Evolutionary conservation across 306 rosid genomes (phyloP).

Genomic region (Quercus bicolor): DNA sequence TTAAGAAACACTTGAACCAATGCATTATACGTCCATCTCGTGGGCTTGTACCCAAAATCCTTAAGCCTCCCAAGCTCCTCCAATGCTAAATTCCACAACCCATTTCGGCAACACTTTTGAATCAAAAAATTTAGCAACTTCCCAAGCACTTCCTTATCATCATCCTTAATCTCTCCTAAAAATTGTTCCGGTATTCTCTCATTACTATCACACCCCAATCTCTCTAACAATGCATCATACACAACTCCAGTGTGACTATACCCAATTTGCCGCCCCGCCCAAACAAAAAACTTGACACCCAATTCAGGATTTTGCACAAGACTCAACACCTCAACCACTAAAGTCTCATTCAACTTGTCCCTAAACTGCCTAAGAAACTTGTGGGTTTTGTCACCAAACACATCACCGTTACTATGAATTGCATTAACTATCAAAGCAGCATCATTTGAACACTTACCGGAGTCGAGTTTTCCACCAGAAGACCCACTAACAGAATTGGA

Average conservation of each 20-base stretch:
- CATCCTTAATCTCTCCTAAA: constrained; percentile 46
- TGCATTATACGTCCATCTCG: constrained; percentile 55
- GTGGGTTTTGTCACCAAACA: constrained; percentile 42
- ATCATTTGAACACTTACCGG: constrained; percentile 30
- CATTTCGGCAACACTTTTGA: constrained; percentile 67
- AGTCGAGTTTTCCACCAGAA: constrained; percentile 7
- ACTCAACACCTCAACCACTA: constrained; percentile 57
- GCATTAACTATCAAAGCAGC: constrained; percentile 41
- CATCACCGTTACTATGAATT: constrained; percentile 28
- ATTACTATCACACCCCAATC: constrained; percentile 22
- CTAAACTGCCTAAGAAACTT: constrained; percentile 62
- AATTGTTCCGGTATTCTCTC: constrained; percentile 44
- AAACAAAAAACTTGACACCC: constrained; percentile 60
- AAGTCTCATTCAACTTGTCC: constrained; percentile 34
- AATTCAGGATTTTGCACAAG: constrained; percentile 36
- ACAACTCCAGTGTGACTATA: constrained; percentile 50
- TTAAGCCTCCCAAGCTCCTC: constrained; percentile 87
- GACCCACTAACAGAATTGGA: constrained; percentile 23
- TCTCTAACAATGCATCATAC: constrained; percentile 49
- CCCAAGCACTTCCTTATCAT: constrained; percentile 51
- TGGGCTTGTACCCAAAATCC: constrained; percentile 70
- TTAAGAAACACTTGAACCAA: constrained; percentile 69
- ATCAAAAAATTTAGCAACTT: constrained; percentile 68
- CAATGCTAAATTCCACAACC: constrained; percentile 71
- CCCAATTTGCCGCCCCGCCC: constrained; percentile 83